Percentiles rank a stretch among this genome's conserved stretches.
Evolutionary conservation across 768 basidiomycete genomes (phyloP).

Genomic region (Cystofilobasidium capitatum): DNA sequence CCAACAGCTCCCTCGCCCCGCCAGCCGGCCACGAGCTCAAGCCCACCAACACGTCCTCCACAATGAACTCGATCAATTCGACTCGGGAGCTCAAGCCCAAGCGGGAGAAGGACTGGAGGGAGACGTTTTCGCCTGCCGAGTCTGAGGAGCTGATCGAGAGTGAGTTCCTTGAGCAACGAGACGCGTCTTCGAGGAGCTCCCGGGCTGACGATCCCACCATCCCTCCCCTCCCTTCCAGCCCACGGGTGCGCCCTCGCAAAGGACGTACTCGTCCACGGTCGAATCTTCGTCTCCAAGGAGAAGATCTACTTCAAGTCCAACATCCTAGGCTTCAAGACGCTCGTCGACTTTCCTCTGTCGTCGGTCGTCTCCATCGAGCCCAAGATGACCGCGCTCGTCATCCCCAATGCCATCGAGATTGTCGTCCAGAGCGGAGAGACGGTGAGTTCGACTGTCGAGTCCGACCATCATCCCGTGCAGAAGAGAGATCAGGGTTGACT

Average conservation of each 20-base stretch:
- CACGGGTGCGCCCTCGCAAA: slow-evolving; percentile 30
- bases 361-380: slow-evolving; percentile 22
- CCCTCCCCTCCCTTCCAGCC: slow-evolving; percentile 10
- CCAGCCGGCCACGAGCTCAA: neutral
- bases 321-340: slow-evolving; percentile 30
- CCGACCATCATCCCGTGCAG: neutral
- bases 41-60: neutral
- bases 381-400: slow-evolving; percentile 30
- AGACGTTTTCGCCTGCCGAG: slow-evolving; percentile 24
- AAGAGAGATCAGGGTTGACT: too few species aligned
- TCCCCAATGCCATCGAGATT: slow-evolving; percentile 32
- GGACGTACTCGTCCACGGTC: slow-evolving; percentile 31
- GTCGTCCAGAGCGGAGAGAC: neutral
- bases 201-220: neutral
- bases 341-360: slow-evolving; percentile 27
- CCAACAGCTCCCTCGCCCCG: too few species aligned
- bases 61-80: neutral
- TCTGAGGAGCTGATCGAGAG: slow-evolving; percentile 31
- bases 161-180: slow-evolving; percentile 20
- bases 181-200: neutral
- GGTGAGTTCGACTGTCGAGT: neutral
- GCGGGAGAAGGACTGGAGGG: slow-evolving; percentile 31
- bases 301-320: slow-evolving; percentile 29
- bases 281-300: slow-evolving; percentile 28
- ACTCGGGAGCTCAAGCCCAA: slow-evolving; percentile 17